phyloP scores from a whole-genome alignment of 1,284 basidiomycete genomes.

The Ganoderma resinaceum region DNA sequence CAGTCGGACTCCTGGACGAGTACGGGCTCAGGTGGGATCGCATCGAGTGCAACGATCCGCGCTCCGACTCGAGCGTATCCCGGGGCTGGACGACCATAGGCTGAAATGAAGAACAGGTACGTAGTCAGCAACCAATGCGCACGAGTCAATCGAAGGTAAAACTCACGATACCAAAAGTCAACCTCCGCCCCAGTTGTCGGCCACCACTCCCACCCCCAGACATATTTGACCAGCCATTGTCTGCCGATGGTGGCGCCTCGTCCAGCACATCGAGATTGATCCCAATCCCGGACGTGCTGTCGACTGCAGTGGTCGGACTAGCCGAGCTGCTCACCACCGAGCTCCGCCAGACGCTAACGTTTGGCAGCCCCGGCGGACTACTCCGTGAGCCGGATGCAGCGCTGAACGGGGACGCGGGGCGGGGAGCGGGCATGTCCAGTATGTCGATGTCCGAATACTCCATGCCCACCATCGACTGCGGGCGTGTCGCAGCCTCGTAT shows the following conservation, averaged over 20 bases:
- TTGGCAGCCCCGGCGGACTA: constrained; percentile 60
- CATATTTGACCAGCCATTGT: constrained; percentile 62
- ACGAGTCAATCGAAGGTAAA: not conserved
- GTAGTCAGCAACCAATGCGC: not conserved
- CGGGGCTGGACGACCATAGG: constrained; percentile 51
- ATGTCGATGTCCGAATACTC: constrained; percentile 49
- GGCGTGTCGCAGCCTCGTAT: constrained; percentile 39
- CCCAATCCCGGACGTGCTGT: constrained; percentile 41
- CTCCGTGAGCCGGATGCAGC: constrained; percentile 44
- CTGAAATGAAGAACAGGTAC: constrained; percentile 28
- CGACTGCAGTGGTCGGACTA: constrained; percentile 32
- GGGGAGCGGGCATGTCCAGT: constrained; percentile 66
- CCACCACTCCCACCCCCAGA: constrained; percentile 42
- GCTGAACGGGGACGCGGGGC: constrained; percentile 55
- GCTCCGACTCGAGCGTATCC: constrained; percentile 53
- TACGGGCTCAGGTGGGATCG: constrained; percentile 57
- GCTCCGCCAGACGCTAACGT: constrained; percentile 51
- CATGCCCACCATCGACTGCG: constrained; percentile 28
- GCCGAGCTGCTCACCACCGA: constrained; percentile 38
- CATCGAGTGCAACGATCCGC: constrained; percentile 67
- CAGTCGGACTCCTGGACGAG: constrained; percentile 50
- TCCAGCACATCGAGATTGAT: constrained; percentile 63
- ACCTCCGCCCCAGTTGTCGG: constrained; percentile 47
- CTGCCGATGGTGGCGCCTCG: constrained; percentile 65
- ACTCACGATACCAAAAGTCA: constrained; percentile 67